A percentile compares a stretch with the other conserved stretches of the same genome.
Evolutionary conservation across 441 rosid species (phyloP).

Genomic region (Lepidium campestre): DNA sequence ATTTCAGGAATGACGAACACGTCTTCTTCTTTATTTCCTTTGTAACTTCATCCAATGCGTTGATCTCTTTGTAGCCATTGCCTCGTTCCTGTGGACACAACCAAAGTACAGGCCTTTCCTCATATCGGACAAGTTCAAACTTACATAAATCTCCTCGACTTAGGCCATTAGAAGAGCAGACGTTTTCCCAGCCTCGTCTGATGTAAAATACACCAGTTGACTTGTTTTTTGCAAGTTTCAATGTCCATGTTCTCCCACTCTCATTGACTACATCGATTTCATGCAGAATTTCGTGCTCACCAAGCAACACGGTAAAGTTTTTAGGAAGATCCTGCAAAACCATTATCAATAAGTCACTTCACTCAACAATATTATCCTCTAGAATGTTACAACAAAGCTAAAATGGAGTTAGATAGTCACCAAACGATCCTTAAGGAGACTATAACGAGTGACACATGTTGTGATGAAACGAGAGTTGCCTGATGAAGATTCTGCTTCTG

Average conservation of each 20-base stretch:
- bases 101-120: constrained; percentile 11
- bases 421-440: constrained; percentile 20
- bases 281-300: neutral
- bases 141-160: neutral
- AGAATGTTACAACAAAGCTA: neutral
- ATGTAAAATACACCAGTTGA: constrained; percentile 24
- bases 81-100: constrained; percentile 9
- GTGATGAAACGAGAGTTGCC: neutral
- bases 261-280: constrained; percentile 21
- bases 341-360: neutral
- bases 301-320: neutral
- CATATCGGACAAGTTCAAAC: constrained; percentile 9
- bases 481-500: constrained; percentile 13
- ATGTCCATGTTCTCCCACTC: constrained; percentile 16
- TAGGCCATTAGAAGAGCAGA: constrained; percentile 12
- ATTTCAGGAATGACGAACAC: neutral
- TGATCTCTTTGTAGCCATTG: constrained; percentile 2
- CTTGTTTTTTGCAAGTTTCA: constrained; percentile 5
- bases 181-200: constrained; percentile 19
- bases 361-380: neutral
- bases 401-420: constrained; percentile 7
- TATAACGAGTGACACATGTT: constrained; percentile 15
- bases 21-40: neutral
- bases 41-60: neutral
- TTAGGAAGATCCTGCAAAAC: constrained; percentile 22